These are phyloP conservation scores for Fusarium setosum DNA, from an alignment of 2,329 filamentous ascomycete genomes.

Conservation along the genomic window DNA sequence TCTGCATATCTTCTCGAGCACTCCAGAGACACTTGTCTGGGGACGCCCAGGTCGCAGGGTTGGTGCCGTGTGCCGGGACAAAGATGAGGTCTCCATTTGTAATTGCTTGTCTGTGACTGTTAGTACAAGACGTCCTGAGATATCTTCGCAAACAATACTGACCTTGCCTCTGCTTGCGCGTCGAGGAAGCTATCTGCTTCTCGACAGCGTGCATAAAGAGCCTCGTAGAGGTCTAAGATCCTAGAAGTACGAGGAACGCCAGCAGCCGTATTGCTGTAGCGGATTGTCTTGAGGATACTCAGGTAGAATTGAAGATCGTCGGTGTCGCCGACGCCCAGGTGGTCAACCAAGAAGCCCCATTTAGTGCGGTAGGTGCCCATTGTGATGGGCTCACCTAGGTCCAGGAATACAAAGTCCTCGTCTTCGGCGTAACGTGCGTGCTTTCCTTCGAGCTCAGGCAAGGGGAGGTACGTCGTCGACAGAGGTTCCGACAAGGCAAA, in stretches of 20 bases:
- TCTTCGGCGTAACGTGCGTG: constrained; percentile 25
- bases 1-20: constrained; percentile 30
- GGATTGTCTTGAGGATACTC: constrained; percentile 16
- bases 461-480: constrained; percentile 21
- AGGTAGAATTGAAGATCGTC: constrained; percentile 35
- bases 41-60: constrained; percentile 14
- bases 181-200: constrained; percentile 21
- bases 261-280: background rate
- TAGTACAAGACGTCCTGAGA: background rate
- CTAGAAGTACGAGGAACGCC: constrained; percentile 9
- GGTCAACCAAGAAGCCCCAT: constrained; percentile 36
- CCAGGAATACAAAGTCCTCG: constrained; percentile 24
- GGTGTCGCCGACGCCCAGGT: constrained; percentile 24
- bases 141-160: background rate
- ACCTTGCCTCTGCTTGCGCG: constrained; percentile 16
- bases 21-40: constrained; percentile 26
- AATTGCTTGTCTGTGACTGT: constrained; percentile 6
- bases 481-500: background rate
- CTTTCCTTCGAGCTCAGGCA: constrained; percentile 32
- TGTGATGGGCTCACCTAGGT: constrained; percentile 24
- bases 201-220: constrained; percentile 25
- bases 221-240: constrained; percentile 35
- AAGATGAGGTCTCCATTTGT: constrained; percentile 17
- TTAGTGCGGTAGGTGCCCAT: constrained; percentile 14
- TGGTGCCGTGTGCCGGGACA: constrained; percentile 2